Evolutionary conservation across 2,329 filamentous ascomycete species (phyloP).

Genomic region (Fusarium dlaminii): DNA sequence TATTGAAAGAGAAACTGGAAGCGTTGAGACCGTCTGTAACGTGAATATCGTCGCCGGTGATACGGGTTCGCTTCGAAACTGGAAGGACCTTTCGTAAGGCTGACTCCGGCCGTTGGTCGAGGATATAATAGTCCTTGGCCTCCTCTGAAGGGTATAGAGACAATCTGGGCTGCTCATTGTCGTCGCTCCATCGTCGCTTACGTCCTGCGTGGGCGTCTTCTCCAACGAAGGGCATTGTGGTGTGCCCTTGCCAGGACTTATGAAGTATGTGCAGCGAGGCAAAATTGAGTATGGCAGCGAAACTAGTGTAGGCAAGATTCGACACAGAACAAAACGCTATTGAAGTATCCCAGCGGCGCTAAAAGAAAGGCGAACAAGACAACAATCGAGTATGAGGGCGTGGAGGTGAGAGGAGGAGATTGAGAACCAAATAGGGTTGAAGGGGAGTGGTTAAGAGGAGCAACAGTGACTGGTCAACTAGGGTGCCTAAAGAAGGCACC

Average conservation of each 20-base stretch:
- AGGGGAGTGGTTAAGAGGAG: constrained; percentile 19
- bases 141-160: constrained; percentile 41
- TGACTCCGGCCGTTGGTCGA: constrained; percentile 40
- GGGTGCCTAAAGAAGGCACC: constrained; percentile 13
- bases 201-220: constrained; percentile 46
- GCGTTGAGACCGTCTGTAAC: constrained; percentile 22
- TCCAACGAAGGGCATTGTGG: constrained; percentile 50
- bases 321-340: background rate
- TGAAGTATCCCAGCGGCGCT: background rate
- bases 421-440: background rate
- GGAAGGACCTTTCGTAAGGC: constrained; percentile 45
- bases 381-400: background rate
- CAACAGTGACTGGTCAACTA: constrained; percentile 21
- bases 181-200: constrained; percentile 49
- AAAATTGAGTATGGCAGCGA: background rate
- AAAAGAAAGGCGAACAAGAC: background rate
- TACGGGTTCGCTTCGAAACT: constrained; percentile 45
- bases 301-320: background rate
- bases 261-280: constrained; percentile 19
- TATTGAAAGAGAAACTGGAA: background rate
- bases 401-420: constrained; percentile 15
- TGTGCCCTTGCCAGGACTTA: constrained; percentile 26
- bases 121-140: constrained; percentile 40
- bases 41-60: constrained; percentile 37
- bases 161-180: constrained; percentile 39